Evolutionary conservation across 2,329 filamentous ascomycete genomes (phyloP), one percentile per base, ranked within the genome.

Genomic region (Aspergillus felis): DNA sequence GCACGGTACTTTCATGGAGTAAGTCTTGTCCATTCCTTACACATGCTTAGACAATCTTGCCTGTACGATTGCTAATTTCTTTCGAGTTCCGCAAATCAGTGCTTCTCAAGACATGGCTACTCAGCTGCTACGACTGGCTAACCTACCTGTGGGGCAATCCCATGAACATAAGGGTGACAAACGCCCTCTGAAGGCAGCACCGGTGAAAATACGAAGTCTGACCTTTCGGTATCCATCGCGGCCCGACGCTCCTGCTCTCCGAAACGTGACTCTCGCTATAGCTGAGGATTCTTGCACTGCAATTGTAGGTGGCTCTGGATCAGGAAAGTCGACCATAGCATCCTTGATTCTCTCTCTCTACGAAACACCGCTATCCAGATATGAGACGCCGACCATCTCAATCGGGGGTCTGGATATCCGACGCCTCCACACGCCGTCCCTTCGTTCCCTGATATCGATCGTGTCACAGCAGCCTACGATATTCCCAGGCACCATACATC

Each of bases 261-360:
- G 79, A 9, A 77, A 84, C 24, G 71, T 96, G n/a, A 85, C 80
- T n/a, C 76, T 96, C 7, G 77, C 74, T 0, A 83, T 97, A 53
- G 69, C 79, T 1, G 72, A 82, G 0, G 86, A 87, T 24, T 85
- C 83, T 3, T 89, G 85, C 63, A 87, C 87, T 0, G 91, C 90
- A 2, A 85, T 97, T 22, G 91, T 95, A 2, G 92, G 93, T 1
- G 77, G 84, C 0, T 96, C 92, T 0, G 93, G 94, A 0, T 90
- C 88, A n/a, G 93, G 94, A 1, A 97, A 99, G 75, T 92, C 89
- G 14, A 97, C 93, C 0, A 81, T 97, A 38, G 82, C 88, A 0
- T 84, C 88, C 0, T 76, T 97, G 0, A 78, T 97, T 0, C 76
- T 95, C 3, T 85, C 88, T 1, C 79, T 97, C 0, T 91, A 94